phyloP scores from a whole-genome alignment of 345 rosid species.

The Lepidium africanum region DNA sequence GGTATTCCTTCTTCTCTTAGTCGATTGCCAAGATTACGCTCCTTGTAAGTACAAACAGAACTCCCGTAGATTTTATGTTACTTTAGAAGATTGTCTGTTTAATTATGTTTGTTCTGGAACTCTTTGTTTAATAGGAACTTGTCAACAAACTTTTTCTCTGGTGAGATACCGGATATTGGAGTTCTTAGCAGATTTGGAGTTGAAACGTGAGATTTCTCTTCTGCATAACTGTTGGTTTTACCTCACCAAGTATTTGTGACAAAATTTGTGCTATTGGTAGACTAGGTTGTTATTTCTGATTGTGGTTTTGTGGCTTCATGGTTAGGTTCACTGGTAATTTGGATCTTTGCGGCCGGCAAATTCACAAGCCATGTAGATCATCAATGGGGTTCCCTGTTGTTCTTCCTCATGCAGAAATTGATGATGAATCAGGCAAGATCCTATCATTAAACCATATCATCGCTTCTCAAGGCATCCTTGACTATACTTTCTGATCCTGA shows the following conservation, averaged over 20 bases:
- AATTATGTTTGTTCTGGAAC: neutral
- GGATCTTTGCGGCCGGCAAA: slow-evolving; percentile 89
- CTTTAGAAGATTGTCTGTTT: neutral
- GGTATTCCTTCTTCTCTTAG: slow-evolving; percentile 83
- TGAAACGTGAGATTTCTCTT: slow-evolving; percentile 52
- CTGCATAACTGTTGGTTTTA: neutral
- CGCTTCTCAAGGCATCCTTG: neutral
- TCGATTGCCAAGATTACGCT: slow-evolving; percentile 50
- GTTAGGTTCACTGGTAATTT: slow-evolving; percentile 64
- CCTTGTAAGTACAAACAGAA: slow-evolving; percentile 44
- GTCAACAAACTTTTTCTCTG: slow-evolving; percentile 87
- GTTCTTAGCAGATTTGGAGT: slow-evolving; percentile 65
- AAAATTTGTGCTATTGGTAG: neutral
- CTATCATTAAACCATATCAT: no score
- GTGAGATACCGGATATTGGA: slow-evolving; percentile 89
- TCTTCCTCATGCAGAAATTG: slow-evolving; percentile 85
- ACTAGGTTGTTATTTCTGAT: neutral
- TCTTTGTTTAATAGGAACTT: slow-evolving; percentile 49
- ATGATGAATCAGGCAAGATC: slow-evolving; percentile 54
- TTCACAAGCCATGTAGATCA: slow-evolving; percentile 83
- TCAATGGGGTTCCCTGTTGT: slow-evolving; percentile 97
- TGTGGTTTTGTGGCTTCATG: neutral
- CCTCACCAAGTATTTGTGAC: neutral
- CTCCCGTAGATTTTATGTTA: neutral
- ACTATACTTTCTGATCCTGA: neutral